These are phyloP conservation scores for Aurantiochytrium sp. DNA, from an alignment of 108 stramenopile species.

Conservation along the genomic window DNA sequence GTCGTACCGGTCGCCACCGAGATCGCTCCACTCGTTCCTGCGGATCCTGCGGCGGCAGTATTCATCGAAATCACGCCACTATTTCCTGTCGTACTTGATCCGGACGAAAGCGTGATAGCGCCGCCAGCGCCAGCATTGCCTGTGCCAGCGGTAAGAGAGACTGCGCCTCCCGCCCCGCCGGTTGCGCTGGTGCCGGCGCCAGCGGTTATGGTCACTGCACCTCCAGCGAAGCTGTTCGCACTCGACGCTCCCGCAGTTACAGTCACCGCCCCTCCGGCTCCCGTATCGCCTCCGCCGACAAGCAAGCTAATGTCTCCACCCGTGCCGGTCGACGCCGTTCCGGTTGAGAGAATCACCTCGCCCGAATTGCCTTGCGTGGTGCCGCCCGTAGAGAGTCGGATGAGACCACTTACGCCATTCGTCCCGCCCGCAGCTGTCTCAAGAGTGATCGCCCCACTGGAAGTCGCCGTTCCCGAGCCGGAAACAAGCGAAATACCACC, in stretches of 20 bases:
- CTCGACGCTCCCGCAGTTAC: background rate
- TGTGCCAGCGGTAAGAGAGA: background rate
- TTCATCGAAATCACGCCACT: background rate
- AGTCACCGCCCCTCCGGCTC: background rate
- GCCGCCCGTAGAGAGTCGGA: constrained; percentile 33
- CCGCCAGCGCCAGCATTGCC: background rate
- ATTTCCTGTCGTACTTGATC: background rate
- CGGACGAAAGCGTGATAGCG: background rate
- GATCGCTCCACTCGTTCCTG: background rate
- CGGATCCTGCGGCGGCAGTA: background rate
- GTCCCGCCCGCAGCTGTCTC: constrained; percentile 29
- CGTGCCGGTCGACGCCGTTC: background rate
- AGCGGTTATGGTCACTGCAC: constrained; percentile 27
- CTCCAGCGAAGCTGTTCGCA: background rate
- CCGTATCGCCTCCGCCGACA: background rate
- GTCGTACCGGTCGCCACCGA: background rate
- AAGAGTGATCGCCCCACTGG: constrained; percentile 28
- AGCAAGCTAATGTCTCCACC: background rate
- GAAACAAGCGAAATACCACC: background rate
- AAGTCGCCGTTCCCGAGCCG: background rate
- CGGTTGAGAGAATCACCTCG: constrained; percentile 26
- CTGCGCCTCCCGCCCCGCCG: background rate
- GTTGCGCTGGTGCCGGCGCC: constrained; percentile 20
- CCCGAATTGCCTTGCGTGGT: constrained; percentile 28
- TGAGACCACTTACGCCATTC: constrained; percentile 28